phyloP scores from a whole-genome alignment of 768 basidiomycete genomes.

The Pilatotrama ljubarskyi region DNA sequence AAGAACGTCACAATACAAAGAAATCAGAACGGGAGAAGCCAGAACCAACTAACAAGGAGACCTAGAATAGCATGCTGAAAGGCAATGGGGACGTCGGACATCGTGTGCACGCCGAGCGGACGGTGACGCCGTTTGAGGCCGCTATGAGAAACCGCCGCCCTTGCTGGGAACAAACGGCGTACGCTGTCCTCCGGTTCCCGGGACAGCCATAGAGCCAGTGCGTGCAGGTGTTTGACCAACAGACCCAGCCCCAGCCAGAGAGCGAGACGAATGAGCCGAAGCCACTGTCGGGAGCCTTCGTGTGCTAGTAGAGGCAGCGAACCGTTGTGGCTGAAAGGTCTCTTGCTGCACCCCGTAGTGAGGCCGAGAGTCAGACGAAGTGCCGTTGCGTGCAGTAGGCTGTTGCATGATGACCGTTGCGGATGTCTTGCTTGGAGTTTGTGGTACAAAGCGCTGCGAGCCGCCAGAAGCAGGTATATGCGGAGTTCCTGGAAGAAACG shows the following conservation, averaged over 20 bases:
- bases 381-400: background rate
- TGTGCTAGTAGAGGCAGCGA: slow-evolving; percentile 27
- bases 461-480: slow-evolving; percentile 27
- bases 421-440: slow-evolving; percentile 3
- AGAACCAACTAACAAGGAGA: background rate
- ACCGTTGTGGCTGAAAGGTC: slow-evolving; percentile 29
- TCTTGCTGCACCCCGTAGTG: slow-evolving; percentile 30
- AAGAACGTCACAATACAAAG: background rate
- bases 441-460: slow-evolving; percentile 15
- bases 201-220: slow-evolving; percentile 13
- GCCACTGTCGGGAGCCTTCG: slow-evolving; percentile 12
- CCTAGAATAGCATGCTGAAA: background rate
- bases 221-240: slow-evolving; percentile 19
- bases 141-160: slow-evolving; percentile 35
- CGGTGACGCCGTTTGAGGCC: background rate
- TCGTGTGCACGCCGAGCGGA: background rate
- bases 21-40: background rate
- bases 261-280: slow-evolving; percentile 11
- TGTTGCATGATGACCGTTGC: background rate
- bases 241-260: slow-evolving; percentile 22
- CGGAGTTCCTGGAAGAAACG: slow-evolving; percentile 31
- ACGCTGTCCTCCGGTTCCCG: slow-evolving; percentile 45
- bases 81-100: background rate
- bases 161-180: slow-evolving; percentile 50
- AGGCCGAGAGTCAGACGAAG: slow-evolving; percentile 21